Evolutionary conservation across 108 stramenopile genomes (phyloP), one percentile per base, ranked within the genome.

Genomic region (Skeletonema grethae): DNA sequence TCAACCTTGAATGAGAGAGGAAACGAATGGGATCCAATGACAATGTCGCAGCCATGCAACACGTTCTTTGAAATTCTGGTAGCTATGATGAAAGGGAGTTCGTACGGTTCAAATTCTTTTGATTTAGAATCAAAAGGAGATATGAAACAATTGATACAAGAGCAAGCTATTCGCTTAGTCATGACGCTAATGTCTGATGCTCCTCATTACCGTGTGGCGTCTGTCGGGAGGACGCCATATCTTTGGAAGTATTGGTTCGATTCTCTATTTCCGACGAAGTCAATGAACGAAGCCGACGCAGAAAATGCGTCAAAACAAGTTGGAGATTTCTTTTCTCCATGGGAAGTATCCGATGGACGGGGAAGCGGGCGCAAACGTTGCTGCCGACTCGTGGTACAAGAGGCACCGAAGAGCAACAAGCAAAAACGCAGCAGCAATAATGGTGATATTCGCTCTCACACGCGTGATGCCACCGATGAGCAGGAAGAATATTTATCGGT

Each of bases 201-300:
- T 61, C 41, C 56, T 29, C 72, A 71, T 18, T 73, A 69, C 34
- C 62, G 69, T 31, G 3, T 16, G 9, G 41, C 65, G 30, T 38
- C 58, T 36, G 61, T 35, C 32, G 56, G 36, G 57, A 69, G 63
- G 46, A 73, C 72, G 24, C 79, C 67, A 20, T 59, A 69, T 58
- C 68, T 80, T 53, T 80, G 79, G 79, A 80, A 69, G 62, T 80
- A 69, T 69, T 80, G 72, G 79, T 73, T 80, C 48, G 72, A 80
- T 38, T 73, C 79, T n/a, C 55, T 80, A 3, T 34, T 80, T 20
- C 72, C 68, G 6, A 24, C 22, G 3, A 48, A 69, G 57, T 43
- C 68, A 12, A 7, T 13, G 15, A 20, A 22, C 22, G 50, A 7
- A 53, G 8, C 7, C 22, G 50, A 9, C 22, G 16, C 22, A 9